phyloP scores from a whole-genome alignment of 257 asterid species.

The Primulina huaijiensis region DNA sequence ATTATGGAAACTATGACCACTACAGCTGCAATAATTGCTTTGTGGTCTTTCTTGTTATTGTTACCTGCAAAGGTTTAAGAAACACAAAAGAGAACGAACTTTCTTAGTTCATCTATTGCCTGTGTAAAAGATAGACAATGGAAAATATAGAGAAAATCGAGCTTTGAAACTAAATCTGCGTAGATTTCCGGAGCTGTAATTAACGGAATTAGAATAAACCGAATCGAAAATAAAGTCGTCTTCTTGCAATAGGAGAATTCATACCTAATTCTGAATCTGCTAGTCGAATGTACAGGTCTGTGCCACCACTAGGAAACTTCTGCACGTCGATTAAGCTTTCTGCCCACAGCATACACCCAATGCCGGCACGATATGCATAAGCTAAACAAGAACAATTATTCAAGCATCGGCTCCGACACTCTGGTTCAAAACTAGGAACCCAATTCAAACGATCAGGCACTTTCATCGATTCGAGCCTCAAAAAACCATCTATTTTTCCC shows the following conservation, averaged over 20 bases:
- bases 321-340: slow-evolving; percentile 24
- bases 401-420: slow-evolving; percentile 27
- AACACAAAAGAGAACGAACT: neutral
- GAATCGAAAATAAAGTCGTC: no score
- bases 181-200: neutral
- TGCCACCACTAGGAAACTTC: slow-evolving; percentile 22
- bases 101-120: neutral
- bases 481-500: slow-evolving; percentile 40
- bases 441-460: slow-evolving; percentile 39
- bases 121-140: neutral
- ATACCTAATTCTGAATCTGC: slow-evolving; percentile 29
- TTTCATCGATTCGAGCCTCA: slow-evolving; percentile 32
- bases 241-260: neutral
- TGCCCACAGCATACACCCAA: slow-evolving; percentile 34
- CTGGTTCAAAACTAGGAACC: neutral
- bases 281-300: slow-evolving; percentile 25
- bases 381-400: slow-evolving; percentile 33
- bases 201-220: no score
- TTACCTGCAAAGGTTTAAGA: neutral
- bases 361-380: slow-evolving; percentile 24
- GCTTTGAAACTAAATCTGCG: neutral
- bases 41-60: slow-evolving; percentile 4
- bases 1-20: slow-evolving; percentile 4
- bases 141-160: neutral
- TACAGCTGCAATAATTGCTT: slow-evolving; percentile 7